Evolutionary conservation across 306 rosid species (phyloP).

Genomic region (Erythrophleum fordii): DNA sequence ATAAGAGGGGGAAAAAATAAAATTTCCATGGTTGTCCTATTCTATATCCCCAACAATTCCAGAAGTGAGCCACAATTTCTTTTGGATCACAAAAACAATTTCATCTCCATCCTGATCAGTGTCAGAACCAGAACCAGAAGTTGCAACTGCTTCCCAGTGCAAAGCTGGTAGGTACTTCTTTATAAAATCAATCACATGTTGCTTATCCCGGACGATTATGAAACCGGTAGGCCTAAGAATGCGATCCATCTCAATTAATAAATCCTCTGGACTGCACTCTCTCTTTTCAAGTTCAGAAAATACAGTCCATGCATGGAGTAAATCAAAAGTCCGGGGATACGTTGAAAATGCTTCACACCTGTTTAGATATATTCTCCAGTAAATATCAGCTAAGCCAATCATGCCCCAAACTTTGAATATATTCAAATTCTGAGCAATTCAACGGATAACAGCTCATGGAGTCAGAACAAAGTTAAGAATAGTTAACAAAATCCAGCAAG

Average conservation of each 20-base stretch:
- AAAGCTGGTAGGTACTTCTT: slow-evolving; percentile 67
- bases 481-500: neutral
- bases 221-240: slow-evolving; percentile 87
- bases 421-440: slow-evolving; percentile 12
- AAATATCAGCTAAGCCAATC: slow-evolving; percentile 12
- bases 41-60: slow-evolving; percentile 65
- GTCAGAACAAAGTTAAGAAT: neutral
- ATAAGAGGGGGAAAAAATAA: neutral
- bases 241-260: slow-evolving; percentile 87
- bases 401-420: slow-evolving; percentile 5
- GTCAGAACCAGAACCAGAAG: slow-evolving; percentile 57
- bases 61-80: slow-evolving; percentile 82
- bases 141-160: slow-evolving; percentile 88
- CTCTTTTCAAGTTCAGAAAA: slow-evolving; percentile 78
- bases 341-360: slow-evolving; percentile 69
- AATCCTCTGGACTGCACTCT: slow-evolving; percentile 77
- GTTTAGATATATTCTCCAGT: slow-evolving; percentile 34
- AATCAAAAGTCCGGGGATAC: slow-evolving; percentile 87
- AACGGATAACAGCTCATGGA: neutral
- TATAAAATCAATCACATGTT: slow-evolving; percentile 61
- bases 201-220: slow-evolving; percentile 70
- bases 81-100: slow-evolving; percentile 67
- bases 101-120: slow-evolving; percentile 64
- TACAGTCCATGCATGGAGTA: slow-evolving; percentile 82
- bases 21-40: slow-evolving; percentile 44